Base-by-base conservation (phyloP, 2,329 filamentous ascomycete species). In the Cordyceps fumosorosea region DNA sequence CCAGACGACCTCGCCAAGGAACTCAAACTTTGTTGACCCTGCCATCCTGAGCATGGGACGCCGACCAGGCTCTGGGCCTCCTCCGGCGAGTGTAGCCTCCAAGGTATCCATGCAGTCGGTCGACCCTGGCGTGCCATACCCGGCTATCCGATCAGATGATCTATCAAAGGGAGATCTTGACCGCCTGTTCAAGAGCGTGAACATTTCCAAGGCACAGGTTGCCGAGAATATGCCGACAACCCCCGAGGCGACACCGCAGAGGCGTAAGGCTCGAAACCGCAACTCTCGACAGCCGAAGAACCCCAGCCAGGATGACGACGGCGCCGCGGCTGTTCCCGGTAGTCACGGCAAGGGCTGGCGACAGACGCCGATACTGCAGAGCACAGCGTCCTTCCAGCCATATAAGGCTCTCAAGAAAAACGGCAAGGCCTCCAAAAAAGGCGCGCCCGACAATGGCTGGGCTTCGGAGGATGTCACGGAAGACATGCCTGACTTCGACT, bases 381-480 rank as follows among this genome's bases (percentile, higher is more conserved):
- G 82, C 62, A 85, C 80, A 8, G 74, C 83, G 3, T 84, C 83
- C 0, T 88, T 88, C 64, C 85, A 88, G 69, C 85, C 85, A 0
- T 88, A 84, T 67, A 76, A 80, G 50, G 81, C 82, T 0, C 72
- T 88, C 1, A 91, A 82, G 78, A 88, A 73, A 73, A 82, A 75
- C 72, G 76, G 70, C 65, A 75, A 78, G 67, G 80, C 77, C 64
- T 77, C 73, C 62, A 78, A 74, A 67, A 78, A 74, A 67, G 74
- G 72, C 52, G 72, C 72, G 34, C 74, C 74, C 10, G 84, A 91
- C 50, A 96, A 91, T 72, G 93, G 91, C 3, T 98, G 93, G 93
- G 92, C 91, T 4, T 97, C 93, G 0, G 95, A 97, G 71, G 93
- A 98, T 70, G 93, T 93, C 24, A 97, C 91, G 0, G 95, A 98